Evolutionary conservation across 139 green algal genomes (phyloP), one percentile per base, ranked within the genome.

Genomic region (Chlamydomonas asymmetrica): DNA sequence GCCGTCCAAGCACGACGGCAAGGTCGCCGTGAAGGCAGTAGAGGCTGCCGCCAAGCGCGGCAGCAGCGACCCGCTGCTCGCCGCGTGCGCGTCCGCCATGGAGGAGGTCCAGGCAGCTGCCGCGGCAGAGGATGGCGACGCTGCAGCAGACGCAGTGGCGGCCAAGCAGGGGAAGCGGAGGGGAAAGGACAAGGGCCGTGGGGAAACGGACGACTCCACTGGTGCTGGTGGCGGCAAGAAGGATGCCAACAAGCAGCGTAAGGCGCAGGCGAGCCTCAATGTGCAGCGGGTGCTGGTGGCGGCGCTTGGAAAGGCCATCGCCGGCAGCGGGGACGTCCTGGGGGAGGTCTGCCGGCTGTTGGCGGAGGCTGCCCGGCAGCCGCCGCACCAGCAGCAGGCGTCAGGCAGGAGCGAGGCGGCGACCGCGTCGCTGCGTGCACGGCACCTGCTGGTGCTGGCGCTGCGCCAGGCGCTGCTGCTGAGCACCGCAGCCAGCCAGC

Each of bases 401-500:
- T 34, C 38, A 37, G 32, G 39, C 49, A 62, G 38, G 10, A 39
- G 25, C 27, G 23, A 20, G 0, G 61, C 25, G 41, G 73, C 48
- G 48, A 74, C 35, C 35, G 70, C 54, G 48, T 67, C 66, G 27
- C 22, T 66, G 2, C 73, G 64, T 8, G 66, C 63, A 0, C 79
- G 71, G 3, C 83, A 88, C 45, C 16, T 84, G n/a, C 34, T 84
- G 49, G 59, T 86, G 48, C 73, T 88, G 27, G 76, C 40, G 2
- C 50, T 64, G 38, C 39, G 54, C 64, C 38, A 45, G 35, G 43
- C 38, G 56, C 66, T 60, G 66, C 74, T 39, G 54, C 43, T n/a
- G n/a, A n/a, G n/a, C n/a, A n/a, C n/a, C n/a, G n/a, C n/a, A n/a
- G 34, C 50, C 4, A 16, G 27, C 25, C n/a, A 49, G 27, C 27